Percentiles rank a stretch among this genome's conserved stretches.
Evolutionary conservation across 2,329 filamentous ascomycete species (phyloP).

Genomic region (Juglanconis sp.): DNA sequence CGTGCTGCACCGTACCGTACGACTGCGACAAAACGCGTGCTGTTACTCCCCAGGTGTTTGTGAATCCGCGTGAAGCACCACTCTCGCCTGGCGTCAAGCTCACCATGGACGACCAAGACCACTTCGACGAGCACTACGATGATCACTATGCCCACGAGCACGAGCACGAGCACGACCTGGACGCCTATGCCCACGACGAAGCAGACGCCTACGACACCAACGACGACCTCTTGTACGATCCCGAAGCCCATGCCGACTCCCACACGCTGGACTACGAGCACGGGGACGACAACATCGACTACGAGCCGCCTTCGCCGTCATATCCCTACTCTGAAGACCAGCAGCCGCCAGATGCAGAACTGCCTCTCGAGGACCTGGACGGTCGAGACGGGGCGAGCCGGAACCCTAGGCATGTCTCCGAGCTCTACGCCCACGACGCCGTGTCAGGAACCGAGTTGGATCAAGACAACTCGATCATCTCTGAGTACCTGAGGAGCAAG

Average conservation of each 20-base stretch:
- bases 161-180: slow-evolving; percentile 7
- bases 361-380: not conserved
- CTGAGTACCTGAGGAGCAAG: slow-evolving; percentile 54
- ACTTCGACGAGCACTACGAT: not conserved
- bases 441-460: slow-evolving; percentile 3
- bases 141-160: not conserved
- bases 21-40: not conserved
- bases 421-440: slow-evolving; percentile 14
- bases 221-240: slow-evolving; percentile 11
- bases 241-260: slow-evolving; percentile 1
- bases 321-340: slow-evolving; percentile 12
- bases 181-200: slow-evolving; percentile 5
- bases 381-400: not conserved
- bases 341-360: not conserved
- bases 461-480: slow-evolving; percentile 10
- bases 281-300: slow-evolving; percentile 2
- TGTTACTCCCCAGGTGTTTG: not conserved
- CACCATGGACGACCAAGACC: slow-evolving; percentile 4
- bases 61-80: not conserved
- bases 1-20: too few relatives aligned
- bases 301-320: slow-evolving; percentile 9
- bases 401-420: slow-evolving; percentile 16
- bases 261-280: not conserved
- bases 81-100: not conserved
- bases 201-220: not conserved